Percentiles rank a stretch among this genome's conserved stretches.
These are phyloP conservation scores for Pilaira anomala DNA, from an alignment of 192 early-diverging fungal species.

Conservation along the genomic window DNA sequence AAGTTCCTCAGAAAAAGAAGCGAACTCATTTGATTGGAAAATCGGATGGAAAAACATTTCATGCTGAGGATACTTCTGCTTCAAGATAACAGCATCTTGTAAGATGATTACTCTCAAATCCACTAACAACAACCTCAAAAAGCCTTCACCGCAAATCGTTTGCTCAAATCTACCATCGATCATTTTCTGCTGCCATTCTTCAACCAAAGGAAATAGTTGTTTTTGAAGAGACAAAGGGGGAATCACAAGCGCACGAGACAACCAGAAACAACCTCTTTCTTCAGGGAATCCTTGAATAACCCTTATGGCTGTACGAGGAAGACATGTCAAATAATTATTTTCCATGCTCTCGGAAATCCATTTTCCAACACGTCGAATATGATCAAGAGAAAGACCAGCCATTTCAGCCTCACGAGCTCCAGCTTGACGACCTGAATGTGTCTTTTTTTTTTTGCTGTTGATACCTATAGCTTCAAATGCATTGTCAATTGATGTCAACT, in stretches of 20 bases:
- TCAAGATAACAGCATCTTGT: too few species aligned
- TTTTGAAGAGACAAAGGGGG: background rate
- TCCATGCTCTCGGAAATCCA: background rate
- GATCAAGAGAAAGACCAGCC: background rate
- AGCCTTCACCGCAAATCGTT: too few species aligned
- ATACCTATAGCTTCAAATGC: background rate
- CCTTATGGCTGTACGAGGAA: background rate
- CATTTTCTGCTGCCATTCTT: too few species aligned
- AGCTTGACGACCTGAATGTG: background rate
- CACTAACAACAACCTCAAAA: too few species aligned
- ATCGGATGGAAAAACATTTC: too few species aligned
- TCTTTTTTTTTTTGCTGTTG: background rate
- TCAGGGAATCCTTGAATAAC: background rate
- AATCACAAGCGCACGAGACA: background rate
- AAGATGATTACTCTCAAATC: too few species aligned
- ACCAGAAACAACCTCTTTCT: background rate
- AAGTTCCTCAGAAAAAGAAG: too few species aligned
- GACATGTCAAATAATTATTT: background rate
- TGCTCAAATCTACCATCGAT: too few species aligned
- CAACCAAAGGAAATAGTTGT: background rate
- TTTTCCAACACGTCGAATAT: background rate
- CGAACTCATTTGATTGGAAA: too few species aligned
- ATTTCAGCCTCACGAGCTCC: background rate
- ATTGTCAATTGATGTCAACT: background rate
- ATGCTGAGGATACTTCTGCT: too few species aligned